Base-by-base conservation (phyloP, 2,329 filamentous ascomycete species). In the Scedosporium boydii region DNA sequence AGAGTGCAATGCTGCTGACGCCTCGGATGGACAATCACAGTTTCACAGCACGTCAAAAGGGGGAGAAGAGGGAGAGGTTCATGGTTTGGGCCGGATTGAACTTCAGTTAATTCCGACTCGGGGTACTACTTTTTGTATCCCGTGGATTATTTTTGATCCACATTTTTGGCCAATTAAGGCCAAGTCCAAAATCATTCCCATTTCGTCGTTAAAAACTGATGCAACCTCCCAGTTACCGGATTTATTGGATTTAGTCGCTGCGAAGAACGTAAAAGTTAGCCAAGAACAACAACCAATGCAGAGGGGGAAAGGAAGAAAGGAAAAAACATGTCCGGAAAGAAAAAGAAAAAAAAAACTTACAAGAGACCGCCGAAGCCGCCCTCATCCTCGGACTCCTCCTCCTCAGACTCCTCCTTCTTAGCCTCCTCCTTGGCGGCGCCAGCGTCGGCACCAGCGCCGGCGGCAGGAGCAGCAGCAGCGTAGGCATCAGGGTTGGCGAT, bases 401-500 rank as follows among this genome's bases (percentile, higher is more conserved):
- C 88, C 74, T 89, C 87, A 73, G 88, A 87, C 70, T 87, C 87
- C 67, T 86, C 84, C 70, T 87, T 84, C 68, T 85, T 82, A 71
- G 87, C 84, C 72, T 86, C 82, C 74, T 86, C 81, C 73, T 86
- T 80, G 73, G 85, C 82, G 70, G 83, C 80, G 66, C 81, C 80
- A 61, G 78, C 77, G 63, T 79, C 79, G 66, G 79, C 82, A 62
- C 76, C 77, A 66, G 78, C 79, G 65, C 78, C 76, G 63, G 87
- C 88, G 67, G 76, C 85, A 64, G 93, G 91, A 68, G 89, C 91
- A 68, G 93, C 82, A 58, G 91, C 77, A 68, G 93, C 95, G 78
- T 98, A 99, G 62, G 91, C 91, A 62, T 99, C 95, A 70, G 96
- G 96, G 87, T 99, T 98, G 81, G 91, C 91, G 74, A 99, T 97